Evolutionary conservation across 176 grass and related monocot species (phyloP).

Genomic region (Avena atlantica): DNA sequence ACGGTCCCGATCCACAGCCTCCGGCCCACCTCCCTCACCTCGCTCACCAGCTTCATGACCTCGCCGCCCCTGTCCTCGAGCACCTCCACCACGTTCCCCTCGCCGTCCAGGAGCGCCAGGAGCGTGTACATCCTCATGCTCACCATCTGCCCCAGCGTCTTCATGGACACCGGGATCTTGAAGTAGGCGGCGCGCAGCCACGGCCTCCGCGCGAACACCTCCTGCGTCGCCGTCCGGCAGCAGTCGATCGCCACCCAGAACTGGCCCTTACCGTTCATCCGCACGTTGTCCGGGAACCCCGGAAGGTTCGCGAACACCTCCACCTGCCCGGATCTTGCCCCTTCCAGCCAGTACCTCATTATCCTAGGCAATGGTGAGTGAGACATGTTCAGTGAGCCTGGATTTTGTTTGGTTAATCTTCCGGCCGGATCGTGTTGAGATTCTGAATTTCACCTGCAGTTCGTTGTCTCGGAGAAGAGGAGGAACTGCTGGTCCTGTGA

Average conservation of each 20-base stretch:
- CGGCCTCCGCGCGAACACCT: slow-evolving; percentile 71
- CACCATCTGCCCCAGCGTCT: slow-evolving; percentile 57
- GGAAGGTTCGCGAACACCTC: slow-evolving; percentile 82
- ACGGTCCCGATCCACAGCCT: slow-evolving; percentile 94
- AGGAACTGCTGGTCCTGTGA: slow-evolving; percentile 84
- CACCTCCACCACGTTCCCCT: slow-evolving; percentile 69
- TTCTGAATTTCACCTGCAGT: slow-evolving; percentile 62
- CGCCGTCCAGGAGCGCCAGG: slow-evolving; percentile 66
- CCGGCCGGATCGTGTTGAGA: background rate
- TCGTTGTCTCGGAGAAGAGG: slow-evolving; percentile 85
- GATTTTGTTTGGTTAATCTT: background rate
- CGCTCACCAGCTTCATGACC: slow-evolving; percentile 89
- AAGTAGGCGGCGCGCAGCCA: slow-evolving; percentile 80
- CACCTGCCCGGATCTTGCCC: slow-evolving; percentile 45
- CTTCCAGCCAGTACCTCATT: slow-evolving; percentile 92
- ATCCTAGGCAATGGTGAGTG: slow-evolving; percentile 44
- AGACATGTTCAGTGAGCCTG: background rate
- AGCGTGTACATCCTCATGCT: slow-evolving; percentile 76
- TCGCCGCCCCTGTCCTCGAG: slow-evolving; percentile 79
- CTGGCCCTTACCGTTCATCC: slow-evolving; percentile 59
- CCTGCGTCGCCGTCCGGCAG: slow-evolving; percentile 69
- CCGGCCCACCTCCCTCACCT: slow-evolving; percentile 72
- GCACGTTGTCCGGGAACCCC: slow-evolving; percentile 92
- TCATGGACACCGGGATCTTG: slow-evolving; percentile 75
- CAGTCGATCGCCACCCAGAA: slow-evolving; percentile 97